Conservation (phyloP, 129 eudicot species). For the Deinandra increscens region DNA sequence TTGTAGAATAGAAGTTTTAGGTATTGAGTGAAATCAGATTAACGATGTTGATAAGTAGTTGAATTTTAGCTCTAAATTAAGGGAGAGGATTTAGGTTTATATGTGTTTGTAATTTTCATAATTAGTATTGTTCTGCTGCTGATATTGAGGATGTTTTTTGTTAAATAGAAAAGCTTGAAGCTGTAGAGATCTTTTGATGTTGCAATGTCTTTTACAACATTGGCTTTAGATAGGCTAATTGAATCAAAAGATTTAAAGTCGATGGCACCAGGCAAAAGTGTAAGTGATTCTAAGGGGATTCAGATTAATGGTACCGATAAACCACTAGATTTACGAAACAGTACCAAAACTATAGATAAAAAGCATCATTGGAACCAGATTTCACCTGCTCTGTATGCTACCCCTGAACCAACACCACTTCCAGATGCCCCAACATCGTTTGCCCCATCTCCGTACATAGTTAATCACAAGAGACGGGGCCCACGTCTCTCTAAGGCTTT, state of each 20-base stretch:
- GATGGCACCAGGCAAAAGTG: constrained; percentile 35
- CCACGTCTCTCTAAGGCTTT: constrained; percentile 68
- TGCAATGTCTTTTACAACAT: constrained; percentile 68
- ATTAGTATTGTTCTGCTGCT: background rate
- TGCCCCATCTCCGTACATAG: constrained; percentile 71
- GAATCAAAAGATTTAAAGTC: constrained; percentile 55
- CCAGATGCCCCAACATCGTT: constrained; percentile 64
- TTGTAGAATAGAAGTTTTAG: background rate
- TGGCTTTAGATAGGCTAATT: constrained; percentile 63
- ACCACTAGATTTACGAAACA: constrained; percentile 21
- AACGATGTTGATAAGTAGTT: background rate
- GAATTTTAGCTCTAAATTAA: background rate
- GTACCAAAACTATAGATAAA: constrained; percentile 29
- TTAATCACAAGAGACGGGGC: constrained; percentile 93
- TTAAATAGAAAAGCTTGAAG: constrained; percentile 18
- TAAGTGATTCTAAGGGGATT: constrained; percentile 36
- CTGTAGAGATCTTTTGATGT: constrained; percentile 34
- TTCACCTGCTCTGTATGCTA: constrained; percentile 76
- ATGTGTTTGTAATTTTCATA: constrained; percentile 12
- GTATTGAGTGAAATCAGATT: constrained; percentile 16
- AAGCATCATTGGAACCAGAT: constrained; percentile 53
- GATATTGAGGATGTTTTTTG: constrained; percentile 12
- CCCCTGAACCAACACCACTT: constrained; percentile 65
- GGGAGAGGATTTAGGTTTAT: constrained; percentile 10
- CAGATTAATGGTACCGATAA: constrained; percentile 30